Evolutionary conservation across 108 stramenopile genomes (phyloP).

Genomic region (Cyclotella choctawhatcheeana): DNA sequence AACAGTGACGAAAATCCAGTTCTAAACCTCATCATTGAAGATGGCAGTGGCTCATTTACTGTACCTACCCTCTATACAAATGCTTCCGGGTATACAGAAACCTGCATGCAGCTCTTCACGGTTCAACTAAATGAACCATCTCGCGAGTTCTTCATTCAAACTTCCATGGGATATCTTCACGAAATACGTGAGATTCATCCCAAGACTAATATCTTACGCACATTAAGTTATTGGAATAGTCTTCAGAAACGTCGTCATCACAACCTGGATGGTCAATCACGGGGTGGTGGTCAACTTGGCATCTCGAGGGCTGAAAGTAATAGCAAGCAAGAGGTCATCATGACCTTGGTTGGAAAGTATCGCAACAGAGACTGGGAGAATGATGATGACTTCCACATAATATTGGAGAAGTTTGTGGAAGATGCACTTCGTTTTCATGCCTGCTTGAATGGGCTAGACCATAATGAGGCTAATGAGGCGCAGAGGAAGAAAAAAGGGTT

Average conservation of each 20-base stretch:
- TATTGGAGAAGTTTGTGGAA: constrained; percentile 42
- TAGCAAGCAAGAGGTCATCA: constrained; percentile 30
- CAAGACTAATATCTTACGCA: constrained; percentile 35
- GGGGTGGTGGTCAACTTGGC: constrained; percentile 19
- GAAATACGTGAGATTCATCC: constrained; percentile 45
- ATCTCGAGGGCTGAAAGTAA: constrained; percentile 12
- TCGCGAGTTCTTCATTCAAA: constrained; percentile 30
- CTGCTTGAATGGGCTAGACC: constrained; percentile 27
- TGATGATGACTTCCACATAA: constrained; percentile 23
- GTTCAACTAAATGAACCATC: constrained; percentile 41
- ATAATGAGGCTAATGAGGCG: constrained; percentile 2
- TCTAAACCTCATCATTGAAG: constrained; percentile 23
- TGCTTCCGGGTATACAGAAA: background rate
- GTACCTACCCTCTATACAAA: background rate
- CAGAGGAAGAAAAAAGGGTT: constrained; percentile 8
- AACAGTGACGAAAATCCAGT: background rate
- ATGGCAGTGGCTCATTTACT: constrained; percentile 16
- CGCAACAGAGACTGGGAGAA: constrained; percentile 22
- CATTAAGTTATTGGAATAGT: constrained; percentile 33
- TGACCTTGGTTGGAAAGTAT: constrained; percentile 43
- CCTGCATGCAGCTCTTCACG: constrained; percentile 12
- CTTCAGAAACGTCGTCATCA: constrained; percentile 15
- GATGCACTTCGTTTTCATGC: constrained; percentile 33
- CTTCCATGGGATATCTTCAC: constrained; percentile 30
- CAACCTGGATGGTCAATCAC: background rate